A percentile compares a stretch with the other conserved stretches of the same genome.
Evolutionary conservation across 208 protist genomes (phyloP).

Genomic region (Entamoeba invadens): DNA sequence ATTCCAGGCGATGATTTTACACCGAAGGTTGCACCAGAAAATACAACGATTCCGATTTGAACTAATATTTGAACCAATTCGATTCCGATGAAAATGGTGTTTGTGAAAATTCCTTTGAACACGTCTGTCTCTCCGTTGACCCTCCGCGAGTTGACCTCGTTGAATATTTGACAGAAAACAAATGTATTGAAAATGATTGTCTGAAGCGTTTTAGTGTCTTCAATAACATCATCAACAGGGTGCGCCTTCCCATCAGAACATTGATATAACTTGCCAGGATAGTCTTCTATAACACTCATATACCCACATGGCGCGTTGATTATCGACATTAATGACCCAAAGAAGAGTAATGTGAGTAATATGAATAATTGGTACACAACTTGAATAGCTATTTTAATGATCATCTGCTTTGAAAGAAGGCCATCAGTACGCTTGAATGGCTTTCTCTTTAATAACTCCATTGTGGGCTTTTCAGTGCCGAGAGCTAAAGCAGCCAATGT

Average conservation of each 20-base stretch:
- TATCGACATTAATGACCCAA: neutral
- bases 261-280: neutral
- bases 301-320: neutral
- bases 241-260: neutral
- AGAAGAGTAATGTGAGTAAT: neutral
- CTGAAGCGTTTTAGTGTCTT: neutral
- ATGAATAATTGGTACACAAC: slow-evolving; percentile 14
- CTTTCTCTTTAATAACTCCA: slow-evolving; percentile 8
- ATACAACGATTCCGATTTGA: neutral
- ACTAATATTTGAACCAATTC: neutral
- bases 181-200: slow-evolving; percentile 26
- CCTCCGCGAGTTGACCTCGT: slow-evolving; percentile 22
- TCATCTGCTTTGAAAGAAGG: slow-evolving; percentile 16
- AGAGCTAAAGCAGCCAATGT: slow-evolving; percentile 82
- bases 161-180: slow-evolving; percentile 27
- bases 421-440: neutral
- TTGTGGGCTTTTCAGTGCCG: slow-evolving; percentile 73
- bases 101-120: neutral
- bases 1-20: neutral
- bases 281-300: neutral
- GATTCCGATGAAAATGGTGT: neutral
- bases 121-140: neutral
- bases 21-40: neutral
- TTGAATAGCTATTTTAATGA: slow-evolving; percentile 11
- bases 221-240: neutral